Base-by-base conservation (phyloP, 2,329 filamentous ascomycete species). In the Penicillium expansum region DNA sequence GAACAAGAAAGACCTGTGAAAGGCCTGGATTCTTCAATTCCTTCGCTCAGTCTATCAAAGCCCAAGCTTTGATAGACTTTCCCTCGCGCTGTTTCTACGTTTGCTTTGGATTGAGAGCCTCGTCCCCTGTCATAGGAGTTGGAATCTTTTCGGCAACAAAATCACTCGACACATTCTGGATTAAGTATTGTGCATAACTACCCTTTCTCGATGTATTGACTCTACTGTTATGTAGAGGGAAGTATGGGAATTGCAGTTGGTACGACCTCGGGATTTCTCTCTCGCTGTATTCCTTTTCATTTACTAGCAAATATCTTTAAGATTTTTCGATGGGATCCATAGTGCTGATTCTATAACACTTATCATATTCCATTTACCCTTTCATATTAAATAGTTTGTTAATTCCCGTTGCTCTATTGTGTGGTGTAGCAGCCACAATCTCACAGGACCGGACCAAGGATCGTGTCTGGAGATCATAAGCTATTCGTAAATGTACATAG, bases 1-100 rank as follows among this genome's bases (percentile, higher is more conserved):
- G 76, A 77, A 80, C 65, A 85, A 83, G 78, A 85, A 85, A 76
- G 78, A 80, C 65, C 73, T 79, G 68, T 86, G 77, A 76, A 63
- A 56, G 16, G 18, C 22, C 49, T 27, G 6, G 14, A 41, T 49
- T n/a, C 13, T 51, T 35, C 27, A 14, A 37, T 32, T 13, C 38
- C 11, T 13, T 33, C 35, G 22, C 16, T 13, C 42, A 47, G 18
- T 27, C 43, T 11, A 5, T 52, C 20, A 8, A 38, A 22, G 10
- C 10, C 8, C 24, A 14, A 18, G 16, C 33, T 33, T 52, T 18
- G 41, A 20, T 9, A 4, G 29, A 22, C 22, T 35, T 13, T 24
- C 24, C 5, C 22, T 20, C 7, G 27, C n/a, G 13, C 27, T 13
- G 1, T 20, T 43, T 30, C 35, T 10, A 22, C 30, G 18, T 42